A percentile compares a stretch with the other conserved stretches of the same genome.
Evolutionary conservation across 2,329 filamentous ascomycete genomes (phyloP).

Genomic region (Metarhizium sp.): DNA sequence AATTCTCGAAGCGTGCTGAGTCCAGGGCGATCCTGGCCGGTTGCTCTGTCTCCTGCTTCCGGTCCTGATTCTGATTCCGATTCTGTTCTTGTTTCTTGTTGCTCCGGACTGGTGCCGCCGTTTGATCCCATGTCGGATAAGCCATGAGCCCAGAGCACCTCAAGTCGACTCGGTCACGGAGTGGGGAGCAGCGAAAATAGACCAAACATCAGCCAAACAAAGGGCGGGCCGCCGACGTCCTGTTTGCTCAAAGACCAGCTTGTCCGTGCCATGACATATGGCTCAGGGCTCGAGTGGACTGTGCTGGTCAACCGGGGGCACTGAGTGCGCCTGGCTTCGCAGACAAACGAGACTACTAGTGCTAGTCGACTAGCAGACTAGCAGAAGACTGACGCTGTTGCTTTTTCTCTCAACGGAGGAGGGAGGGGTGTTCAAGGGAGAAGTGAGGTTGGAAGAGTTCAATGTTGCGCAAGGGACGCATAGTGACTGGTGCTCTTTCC

Average conservation of each 20-base stretch:
- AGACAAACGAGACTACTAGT: neutral
- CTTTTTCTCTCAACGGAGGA: neutral
- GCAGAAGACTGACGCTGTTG: neutral
- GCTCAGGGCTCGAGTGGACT: neutral
- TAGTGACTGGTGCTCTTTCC: slow-evolving; percentile 6
- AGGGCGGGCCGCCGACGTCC: neutral
- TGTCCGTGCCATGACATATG: neutral
- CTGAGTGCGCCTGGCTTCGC: neutral
- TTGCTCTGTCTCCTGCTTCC: neutral
- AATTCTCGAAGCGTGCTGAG: neutral
- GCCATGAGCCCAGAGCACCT: neutral
- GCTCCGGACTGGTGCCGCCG: neutral
- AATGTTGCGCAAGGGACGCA: slow-evolving; percentile 8
- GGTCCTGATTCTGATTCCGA: neutral
- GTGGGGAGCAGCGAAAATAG: neutral
- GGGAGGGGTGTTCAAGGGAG: slow-evolving; percentile 1
- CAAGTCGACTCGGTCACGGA: neutral
- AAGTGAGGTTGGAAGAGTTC: slow-evolving; percentile 2
- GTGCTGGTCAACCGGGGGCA: neutral
- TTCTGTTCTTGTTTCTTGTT: neutral
- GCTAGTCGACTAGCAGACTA: neutral
- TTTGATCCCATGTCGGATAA: neutral
- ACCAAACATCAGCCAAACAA: neutral
- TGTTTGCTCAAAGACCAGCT: neutral
- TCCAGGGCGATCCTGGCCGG: neutral